Evolutionary conservation across 768 basidiomycete genomes (phyloP).

Genomic region (Russula earlei): DNA sequence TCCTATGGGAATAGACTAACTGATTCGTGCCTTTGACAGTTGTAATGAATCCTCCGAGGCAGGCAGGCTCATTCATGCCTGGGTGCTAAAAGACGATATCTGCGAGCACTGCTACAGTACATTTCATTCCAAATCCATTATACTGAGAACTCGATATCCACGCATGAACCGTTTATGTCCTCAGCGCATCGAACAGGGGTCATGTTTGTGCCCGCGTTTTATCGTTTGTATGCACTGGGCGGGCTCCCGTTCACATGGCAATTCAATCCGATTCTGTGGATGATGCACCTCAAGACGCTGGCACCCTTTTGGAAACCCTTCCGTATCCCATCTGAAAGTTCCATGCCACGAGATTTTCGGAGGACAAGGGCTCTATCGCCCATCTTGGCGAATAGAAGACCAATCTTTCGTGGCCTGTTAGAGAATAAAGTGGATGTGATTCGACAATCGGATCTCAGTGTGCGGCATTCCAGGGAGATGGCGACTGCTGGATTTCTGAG

Average conservation of each 20-base stretch:
- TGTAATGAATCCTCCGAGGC: background rate
- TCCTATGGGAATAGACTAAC: background rate
- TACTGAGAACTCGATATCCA: background rate
- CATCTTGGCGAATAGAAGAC: constrained; percentile 44
- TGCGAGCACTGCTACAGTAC: background rate
- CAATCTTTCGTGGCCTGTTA: constrained; percentile 26
- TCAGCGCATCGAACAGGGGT: no score
- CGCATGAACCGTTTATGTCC: no score
- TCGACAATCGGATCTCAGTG: constrained; percentile 34
- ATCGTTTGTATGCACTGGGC: no score
- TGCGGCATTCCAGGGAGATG: constrained; percentile 32
- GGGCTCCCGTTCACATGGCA: no score
- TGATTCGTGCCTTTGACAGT: background rate
- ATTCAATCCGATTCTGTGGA: constrained; percentile 5
- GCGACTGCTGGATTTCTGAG: constrained; percentile 36
- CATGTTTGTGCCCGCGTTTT: no score
- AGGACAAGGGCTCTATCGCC: constrained; percentile 30
- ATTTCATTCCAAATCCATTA: background rate
- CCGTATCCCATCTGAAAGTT: constrained; percentile 41
- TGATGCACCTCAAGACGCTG: background rate
- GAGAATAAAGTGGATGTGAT: constrained; percentile 21
- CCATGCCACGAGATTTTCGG: constrained; percentile 32
- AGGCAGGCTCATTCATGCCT: background rate
- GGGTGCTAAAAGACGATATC: background rate
- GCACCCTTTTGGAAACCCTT: constrained; percentile 22